phyloP scores from a whole-genome alignment of 345 rosid species.

The Lumnitzera littorea region DNA sequence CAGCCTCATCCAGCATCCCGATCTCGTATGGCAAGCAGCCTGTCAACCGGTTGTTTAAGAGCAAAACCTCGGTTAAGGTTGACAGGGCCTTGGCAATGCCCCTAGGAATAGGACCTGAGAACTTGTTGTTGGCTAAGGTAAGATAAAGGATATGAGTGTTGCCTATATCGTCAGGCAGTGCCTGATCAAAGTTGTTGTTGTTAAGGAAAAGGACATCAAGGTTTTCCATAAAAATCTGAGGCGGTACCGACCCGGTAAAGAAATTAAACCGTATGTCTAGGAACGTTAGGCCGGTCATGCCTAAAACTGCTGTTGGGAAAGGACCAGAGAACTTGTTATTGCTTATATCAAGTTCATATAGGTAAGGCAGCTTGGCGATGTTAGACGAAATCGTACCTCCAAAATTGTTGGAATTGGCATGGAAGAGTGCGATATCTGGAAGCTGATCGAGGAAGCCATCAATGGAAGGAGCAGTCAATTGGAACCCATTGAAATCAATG shows the following conservation, averaged over 20 bases:
- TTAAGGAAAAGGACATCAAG: constrained; percentile 68
- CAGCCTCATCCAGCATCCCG: constrained; percentile 48
- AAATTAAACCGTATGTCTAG: constrained; percentile 69
- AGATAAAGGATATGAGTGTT: constrained; percentile 43
- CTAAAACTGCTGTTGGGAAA: constrained; percentile 53
- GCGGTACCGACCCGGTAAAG: constrained; percentile 67
- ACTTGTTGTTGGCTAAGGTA: constrained; percentile 73
- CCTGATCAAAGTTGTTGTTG: constrained; percentile 47
- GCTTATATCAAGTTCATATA: constrained; percentile 83
- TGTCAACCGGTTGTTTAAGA: constrained; percentile 54
- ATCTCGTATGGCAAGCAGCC: constrained; percentile 76
- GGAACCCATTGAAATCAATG: constrained; percentile 84
- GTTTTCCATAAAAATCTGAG: constrained; percentile 49
- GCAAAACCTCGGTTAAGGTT: constrained; percentile 46
- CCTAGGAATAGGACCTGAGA: constrained; percentile 62
- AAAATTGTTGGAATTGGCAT: constrained; percentile 80
- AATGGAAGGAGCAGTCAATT: constrained; percentile 60
- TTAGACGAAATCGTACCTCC: constrained; percentile 45
- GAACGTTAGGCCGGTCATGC: constrained; percentile 46
- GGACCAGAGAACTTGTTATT: constrained; percentile 70
- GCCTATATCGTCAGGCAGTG: constrained; percentile 42
- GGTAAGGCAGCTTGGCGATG: constrained; percentile 55
- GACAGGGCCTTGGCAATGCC: constrained; percentile 49
- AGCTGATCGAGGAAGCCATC: constrained; percentile 70
- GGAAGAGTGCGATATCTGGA: constrained; percentile 73